Percentiles rank a stretch among this genome's conserved stretches.
phyloP scores from a whole-genome alignment of 2,329 filamentous ascomycete genomes.

The Trichoderma simmonsii region DNA sequence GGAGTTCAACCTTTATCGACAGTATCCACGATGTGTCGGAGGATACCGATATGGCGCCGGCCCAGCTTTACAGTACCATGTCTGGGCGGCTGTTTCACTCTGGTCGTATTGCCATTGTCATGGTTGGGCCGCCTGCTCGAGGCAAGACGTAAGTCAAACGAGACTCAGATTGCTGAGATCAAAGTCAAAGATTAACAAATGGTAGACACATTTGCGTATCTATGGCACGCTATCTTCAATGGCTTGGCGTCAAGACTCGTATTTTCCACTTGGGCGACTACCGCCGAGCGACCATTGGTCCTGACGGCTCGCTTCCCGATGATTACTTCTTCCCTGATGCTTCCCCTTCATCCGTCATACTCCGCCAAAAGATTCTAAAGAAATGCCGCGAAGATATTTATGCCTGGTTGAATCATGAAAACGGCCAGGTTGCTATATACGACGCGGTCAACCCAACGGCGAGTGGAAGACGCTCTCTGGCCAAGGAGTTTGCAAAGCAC shows the following conservation, averaged over 20 bases:
- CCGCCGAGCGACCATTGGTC: conserved; percentile 82
- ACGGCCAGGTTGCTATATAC: conserved; percentile 97
- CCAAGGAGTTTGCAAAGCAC: conserved; percentile 96
- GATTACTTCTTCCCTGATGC: conserved; percentile 98
- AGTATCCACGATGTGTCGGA: conserved; percentile 91
- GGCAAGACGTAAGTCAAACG: conserved; percentile 75
- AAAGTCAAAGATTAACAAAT: conserved; percentile 22
- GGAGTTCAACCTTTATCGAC: conserved; percentile 95
- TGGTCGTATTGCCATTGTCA: conserved; percentile 93
- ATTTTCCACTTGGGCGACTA: conserved; percentile 98
- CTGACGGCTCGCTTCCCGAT: conserved; percentile 80
- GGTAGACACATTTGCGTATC: conserved; percentile 88
- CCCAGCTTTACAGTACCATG: conserved; percentile 97
- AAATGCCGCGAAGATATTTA: conserved; percentile 98
- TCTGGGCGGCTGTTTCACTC: conserved; percentile 96
- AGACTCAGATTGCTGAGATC: background rate
- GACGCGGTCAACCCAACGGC: conserved; percentile 94
- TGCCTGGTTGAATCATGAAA: conserved; percentile 92
- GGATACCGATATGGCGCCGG: conserved; percentile 79
- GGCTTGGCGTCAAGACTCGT: conserved; percentile 96
- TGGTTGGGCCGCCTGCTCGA: conserved; percentile 89
- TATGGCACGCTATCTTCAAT: conserved; percentile 87
- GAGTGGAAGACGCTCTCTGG: conserved; percentile 74
- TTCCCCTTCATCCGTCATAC: conserved; percentile 83
- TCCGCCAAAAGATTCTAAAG: conserved; percentile 95